These are phyloP conservation scores for Butyriboletus loyo DNA, from an alignment of 768 basidiomycete species.

Conservation along the genomic window DNA sequence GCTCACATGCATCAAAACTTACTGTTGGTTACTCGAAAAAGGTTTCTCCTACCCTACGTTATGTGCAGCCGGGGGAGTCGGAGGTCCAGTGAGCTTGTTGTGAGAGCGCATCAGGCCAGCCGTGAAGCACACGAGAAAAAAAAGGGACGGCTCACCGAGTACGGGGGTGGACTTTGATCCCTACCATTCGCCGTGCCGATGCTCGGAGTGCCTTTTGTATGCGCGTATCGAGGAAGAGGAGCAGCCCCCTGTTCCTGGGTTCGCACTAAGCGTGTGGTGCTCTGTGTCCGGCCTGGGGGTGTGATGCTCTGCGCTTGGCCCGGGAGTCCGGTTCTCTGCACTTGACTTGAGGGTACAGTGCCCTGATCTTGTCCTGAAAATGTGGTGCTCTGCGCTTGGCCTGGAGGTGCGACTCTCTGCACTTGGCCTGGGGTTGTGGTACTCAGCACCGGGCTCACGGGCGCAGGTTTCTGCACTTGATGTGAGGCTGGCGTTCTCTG, in stretches of 20 bases:
- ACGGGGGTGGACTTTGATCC: slow-evolving; percentile 21
- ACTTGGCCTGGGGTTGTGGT: background rate
- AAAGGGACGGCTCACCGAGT: slow-evolving; percentile 19
- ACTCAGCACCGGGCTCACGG: background rate
- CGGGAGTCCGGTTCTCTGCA: background rate
- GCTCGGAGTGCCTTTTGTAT: background rate
- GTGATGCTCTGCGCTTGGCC: background rate
- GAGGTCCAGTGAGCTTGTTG: slow-evolving; percentile 4
- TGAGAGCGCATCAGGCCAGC: background rate
- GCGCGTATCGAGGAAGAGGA: slow-evolving; percentile 2
- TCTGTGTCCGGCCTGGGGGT: background rate
- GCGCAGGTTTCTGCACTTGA: background rate
- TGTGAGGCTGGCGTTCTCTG: background rate
- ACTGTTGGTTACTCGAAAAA: background rate
- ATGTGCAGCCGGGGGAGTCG: slow-evolving; percentile 1
- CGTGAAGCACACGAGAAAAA: background rate
- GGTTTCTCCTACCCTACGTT: background rate
- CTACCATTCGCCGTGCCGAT: background rate
- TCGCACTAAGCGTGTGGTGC: background rate
- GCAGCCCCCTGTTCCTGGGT: background rate
- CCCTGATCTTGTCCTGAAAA: background rate
- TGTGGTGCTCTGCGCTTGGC: background rate
- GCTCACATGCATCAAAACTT: background rate
- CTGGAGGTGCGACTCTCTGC: background rate
- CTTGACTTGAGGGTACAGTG: background rate